Evolutionary conservation across 345 rosid genomes (phyloP), one percentile per base, ranked within the genome.

Genomic region (Citrus sp.): DNA sequence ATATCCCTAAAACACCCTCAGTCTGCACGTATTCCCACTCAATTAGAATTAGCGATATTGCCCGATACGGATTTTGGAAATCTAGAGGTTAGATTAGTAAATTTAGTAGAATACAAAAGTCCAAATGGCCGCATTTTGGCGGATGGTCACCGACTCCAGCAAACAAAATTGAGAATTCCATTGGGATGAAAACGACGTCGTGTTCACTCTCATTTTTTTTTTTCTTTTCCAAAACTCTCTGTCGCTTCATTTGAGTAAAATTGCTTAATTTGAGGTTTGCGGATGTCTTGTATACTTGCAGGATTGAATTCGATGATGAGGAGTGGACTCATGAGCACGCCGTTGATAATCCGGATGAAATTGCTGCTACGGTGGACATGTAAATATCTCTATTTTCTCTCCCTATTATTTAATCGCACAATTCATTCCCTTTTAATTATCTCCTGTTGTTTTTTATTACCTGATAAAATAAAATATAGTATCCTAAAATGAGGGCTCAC

Each of bases 281-380:
- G 18, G 18, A 46, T 46, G 18, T 13, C 4, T 18, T 34, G 24
- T 56, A 58, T 38, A 67, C 18, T 67, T 82, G 7, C 87, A 88
- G 94, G 85, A 79, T 84, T 8, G 88, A 83, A 54, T 54, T 54
- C 55, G 78, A 74, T 54, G 76, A 78, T 38, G 85, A 80, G 34
- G 80, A 80, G 38, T 81, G 92, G 97, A 87, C 27, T 19, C 46
- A 80, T 68, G 87, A 85, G 82, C 92, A 93, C 79, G 89, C 93
- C 0, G 87, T 89, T 27, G 88, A 90, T 30, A 80, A 92, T 86
- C 98, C 97, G 54, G 97, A 90, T 63, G 90, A 83, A 70, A 76
- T 93, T 27, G 95, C 90, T 75, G 84, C 94, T 6, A 80, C 87
- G 91, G 98, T 95, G 77, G 90, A 90, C 80, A 88, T 83, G 98